Percentiles rank a stretch among this genome's conserved stretches.
Evolutionary conservation across 73 alveolate genomes (phyloP).

Genomic region (Durusdinium trenchii): DNA sequence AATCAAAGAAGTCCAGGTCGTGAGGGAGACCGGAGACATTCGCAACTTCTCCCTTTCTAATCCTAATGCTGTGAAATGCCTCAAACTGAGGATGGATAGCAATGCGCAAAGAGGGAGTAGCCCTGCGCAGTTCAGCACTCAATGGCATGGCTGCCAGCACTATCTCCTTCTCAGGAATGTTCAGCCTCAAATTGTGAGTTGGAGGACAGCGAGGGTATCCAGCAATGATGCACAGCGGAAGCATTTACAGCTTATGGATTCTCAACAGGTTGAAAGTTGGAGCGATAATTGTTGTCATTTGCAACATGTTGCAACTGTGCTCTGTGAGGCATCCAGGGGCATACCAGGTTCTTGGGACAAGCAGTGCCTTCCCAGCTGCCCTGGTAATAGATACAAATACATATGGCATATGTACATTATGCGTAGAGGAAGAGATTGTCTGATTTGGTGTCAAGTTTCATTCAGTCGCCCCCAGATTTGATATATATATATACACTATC

Average conservation of each 20-base stretch:
- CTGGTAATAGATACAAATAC: neutral
- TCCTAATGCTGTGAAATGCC: neutral
- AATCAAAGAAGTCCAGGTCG: neutral
- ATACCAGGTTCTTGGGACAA: neutral
- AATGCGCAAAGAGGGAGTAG: slow-evolving; percentile 31
- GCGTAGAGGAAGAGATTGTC: neutral
- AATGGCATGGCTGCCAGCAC: slow-evolving; percentile 76
- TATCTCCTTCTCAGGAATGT: slow-evolving; percentile 44
- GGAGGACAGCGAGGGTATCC: neutral
- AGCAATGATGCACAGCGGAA: neutral
- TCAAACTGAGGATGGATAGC: slow-evolving; percentile 85
- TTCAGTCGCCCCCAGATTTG: neutral
- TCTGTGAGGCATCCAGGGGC: too few relatives aligned
- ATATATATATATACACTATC: neutral
- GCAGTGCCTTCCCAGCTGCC: neutral
- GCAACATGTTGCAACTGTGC: too few relatives aligned
- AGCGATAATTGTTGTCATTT: too few relatives aligned
- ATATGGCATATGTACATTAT: neutral
- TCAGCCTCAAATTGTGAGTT: neutral
- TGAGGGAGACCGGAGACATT: neutral
- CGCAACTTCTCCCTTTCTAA: neutral
- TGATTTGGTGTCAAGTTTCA: neutral
- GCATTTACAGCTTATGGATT: neutral
- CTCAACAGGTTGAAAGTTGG: neutral
- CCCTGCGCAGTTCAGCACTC: slow-evolving; percentile 65